These are phyloP conservation scores for Heliosperma pusillum DNA, from an alignment of 148 eudicot genomes.

Conservation along the genomic window DNA sequence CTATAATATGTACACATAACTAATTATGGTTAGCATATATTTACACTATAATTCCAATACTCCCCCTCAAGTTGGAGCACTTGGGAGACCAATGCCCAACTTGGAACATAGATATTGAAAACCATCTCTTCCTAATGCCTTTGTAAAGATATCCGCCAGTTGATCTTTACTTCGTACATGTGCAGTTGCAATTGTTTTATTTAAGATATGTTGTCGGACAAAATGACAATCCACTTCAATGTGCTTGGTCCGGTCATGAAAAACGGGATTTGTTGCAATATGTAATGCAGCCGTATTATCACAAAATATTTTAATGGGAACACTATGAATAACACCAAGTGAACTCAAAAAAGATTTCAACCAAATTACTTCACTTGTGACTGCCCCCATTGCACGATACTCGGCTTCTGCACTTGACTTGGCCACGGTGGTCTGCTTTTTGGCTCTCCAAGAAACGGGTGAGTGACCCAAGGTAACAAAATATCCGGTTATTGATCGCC, in stretches of 20 bases:
- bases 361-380: not conserved
- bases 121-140: not conserved
- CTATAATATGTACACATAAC: too few species aligned
- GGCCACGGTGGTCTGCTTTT: too few species aligned
- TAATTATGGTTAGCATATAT: too few species aligned
- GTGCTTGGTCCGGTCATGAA: not conserved
- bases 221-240: not conserved
- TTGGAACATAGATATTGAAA: not conserved
- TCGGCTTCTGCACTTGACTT: too few species aligned
- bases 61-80: not conserved
- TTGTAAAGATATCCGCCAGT: constrained; percentile 16
- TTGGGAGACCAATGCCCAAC: not conserved
- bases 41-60: not conserved
- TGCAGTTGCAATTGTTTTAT: not conserved
- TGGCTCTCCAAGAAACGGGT: too few species aligned
- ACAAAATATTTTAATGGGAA: not conserved
- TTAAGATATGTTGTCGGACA: not conserved
- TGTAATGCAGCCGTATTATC: not conserved
- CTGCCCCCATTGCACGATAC: not conserved
- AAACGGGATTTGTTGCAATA: not conserved
- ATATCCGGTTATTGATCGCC: constrained; percentile 3
- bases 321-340: not conserved
- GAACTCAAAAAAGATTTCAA: not conserved
- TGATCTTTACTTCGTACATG: constrained; percentile 17
- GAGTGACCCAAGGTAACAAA: too few species aligned